Conservation (phyloP, 306 rosid genomes). For the Cucumis melo region DNA sequence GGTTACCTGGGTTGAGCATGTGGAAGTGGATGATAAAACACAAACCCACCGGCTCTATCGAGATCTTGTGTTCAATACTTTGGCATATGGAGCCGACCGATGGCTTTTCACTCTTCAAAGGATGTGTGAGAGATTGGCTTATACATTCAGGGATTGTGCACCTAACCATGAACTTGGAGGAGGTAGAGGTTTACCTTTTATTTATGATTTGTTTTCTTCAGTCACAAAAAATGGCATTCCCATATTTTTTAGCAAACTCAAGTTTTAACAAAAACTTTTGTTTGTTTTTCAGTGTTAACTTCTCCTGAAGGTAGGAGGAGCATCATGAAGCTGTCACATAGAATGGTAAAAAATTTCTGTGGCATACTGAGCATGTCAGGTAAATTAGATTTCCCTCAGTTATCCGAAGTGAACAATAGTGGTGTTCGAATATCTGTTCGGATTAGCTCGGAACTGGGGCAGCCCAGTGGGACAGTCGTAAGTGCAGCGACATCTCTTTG, state of each 20-base stretch:
- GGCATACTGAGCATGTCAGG: conserved; percentile 30
- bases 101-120: conserved; percentile 58
- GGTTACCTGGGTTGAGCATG: conserved; percentile 77
- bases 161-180: conserved; percentile 14
- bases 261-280: neutral
- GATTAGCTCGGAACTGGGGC: conserved; percentile 13
- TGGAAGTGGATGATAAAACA: conserved; percentile 40
- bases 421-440: conserved; percentile 33
- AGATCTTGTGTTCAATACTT: conserved; percentile 19
- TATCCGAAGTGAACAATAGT: conserved; percentile 18
- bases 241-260: neutral
- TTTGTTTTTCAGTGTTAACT: conserved; percentile 19
- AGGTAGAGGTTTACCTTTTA: conserved; percentile 14
- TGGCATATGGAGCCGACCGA: conserved; percentile 54
- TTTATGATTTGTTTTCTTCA: neutral
- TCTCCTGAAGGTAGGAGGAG: conserved; percentile 23
- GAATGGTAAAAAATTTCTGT: conserved; percentile 47
- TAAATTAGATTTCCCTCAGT: conserved; percentile 28
- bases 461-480: conserved; percentile 33
- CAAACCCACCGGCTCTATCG: conserved; percentile 32
- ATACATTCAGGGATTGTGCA: neutral
- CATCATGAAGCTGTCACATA: conserved; percentile 30
- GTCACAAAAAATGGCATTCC: neutral
- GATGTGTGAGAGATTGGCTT: conserved; percentile 42
- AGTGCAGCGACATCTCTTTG: conserved; percentile 39